These are phyloP conservation scores for Schizonepeta tenuifolia DNA, from an alignment of 257 asterid species.

Conservation along the genomic window DNA sequence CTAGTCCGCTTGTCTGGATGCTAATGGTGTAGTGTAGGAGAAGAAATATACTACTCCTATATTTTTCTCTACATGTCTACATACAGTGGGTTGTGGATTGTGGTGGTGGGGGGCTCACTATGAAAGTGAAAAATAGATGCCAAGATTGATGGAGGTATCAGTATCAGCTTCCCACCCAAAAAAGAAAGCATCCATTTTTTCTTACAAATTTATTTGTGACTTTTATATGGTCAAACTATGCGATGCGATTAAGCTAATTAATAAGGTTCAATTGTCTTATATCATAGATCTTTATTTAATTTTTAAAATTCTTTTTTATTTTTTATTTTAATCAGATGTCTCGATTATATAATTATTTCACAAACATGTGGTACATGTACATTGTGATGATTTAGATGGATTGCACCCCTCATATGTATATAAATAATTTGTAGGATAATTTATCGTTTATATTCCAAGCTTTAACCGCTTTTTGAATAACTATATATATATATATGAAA, in stretches of 20 bases:
- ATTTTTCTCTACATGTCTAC: slow-evolving; percentile 17
- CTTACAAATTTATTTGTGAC: not conserved
- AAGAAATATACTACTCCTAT: not conserved
- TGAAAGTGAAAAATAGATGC: slow-evolving; percentile 23
- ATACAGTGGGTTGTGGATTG: slow-evolving; percentile 27
- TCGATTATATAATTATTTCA: too few species aligned
- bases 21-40: not conserved
- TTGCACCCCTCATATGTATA: too few species aligned
- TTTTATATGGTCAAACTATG: slow-evolving; percentile 26
- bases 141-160: slow-evolving; percentile 35
- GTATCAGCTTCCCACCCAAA: slow-evolving; percentile 24
- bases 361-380: too few species aligned
- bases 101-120: slow-evolving; percentile 44
- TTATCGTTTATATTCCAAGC: too few species aligned
- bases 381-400: too few species aligned
- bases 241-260: not conserved
- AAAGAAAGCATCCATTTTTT: not conserved
- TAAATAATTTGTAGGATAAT: too few species aligned
- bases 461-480: too few species aligned
- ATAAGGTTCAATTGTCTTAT: not conserved
- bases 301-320: not conserved
- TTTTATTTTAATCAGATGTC: too few species aligned
- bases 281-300: not conserved
- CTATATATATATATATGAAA: too few species aligned
- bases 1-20: not conserved